These are phyloP conservation scores for Myxozyma geophila DNA, from an alignment of 805 yeast genomes.

Conservation along the genomic window DNA sequence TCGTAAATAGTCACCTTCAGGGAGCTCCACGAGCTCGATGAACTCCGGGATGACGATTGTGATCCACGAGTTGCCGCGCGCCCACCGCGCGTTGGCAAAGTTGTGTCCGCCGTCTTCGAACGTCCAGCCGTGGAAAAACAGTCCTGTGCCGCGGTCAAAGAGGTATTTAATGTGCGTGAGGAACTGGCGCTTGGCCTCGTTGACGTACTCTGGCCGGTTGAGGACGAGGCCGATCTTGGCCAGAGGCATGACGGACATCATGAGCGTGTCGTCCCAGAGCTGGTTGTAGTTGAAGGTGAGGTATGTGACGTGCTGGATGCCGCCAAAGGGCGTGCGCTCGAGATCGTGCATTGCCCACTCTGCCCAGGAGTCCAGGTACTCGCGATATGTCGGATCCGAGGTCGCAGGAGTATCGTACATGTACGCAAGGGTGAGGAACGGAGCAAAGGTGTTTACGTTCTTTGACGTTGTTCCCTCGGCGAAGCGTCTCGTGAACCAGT, in stretches of 20 bases:
- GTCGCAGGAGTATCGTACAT: conserved; percentile 41
- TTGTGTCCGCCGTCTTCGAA: conserved; percentile 22
- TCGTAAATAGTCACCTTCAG: conserved; percentile 43
- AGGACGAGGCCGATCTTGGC: conserved; percentile 46
- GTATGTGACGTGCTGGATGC: conserved; percentile 48
- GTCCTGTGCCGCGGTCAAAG: conserved; percentile 44
- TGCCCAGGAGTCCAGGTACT: conserved; percentile 46
- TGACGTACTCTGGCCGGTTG: conserved; percentile 43
- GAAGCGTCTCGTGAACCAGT: conserved; percentile 45
- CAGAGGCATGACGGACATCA: conserved; percentile 49
- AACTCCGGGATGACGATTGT: conserved; percentile 49
- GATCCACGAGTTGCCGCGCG: conserved; percentile 48
- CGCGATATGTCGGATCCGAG: conserved; percentile 37
- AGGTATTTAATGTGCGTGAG: conserved; percentile 46
- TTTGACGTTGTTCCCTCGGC: conserved; percentile 46
- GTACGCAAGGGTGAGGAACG: conserved; percentile 45
- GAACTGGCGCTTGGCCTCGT: conserved; percentile 47
- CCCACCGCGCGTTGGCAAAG: conserved; percentile 45
- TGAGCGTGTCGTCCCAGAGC: conserved; percentile 41
- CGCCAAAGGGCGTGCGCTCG: conserved; percentile 46
- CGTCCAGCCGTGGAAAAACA: conserved; percentile 47
- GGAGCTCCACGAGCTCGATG: conserved; percentile 44
- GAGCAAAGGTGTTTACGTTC: conserved; percentile 48
- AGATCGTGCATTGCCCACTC: conserved; percentile 47
- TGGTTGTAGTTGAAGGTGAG: conserved; percentile 44